A percentile compares a stretch with the other conserved stretches of the same genome.
Conservation (phyloP, 2,329 filamentous ascomycete genomes). For the Calonectria pseudoreteaudii region DNA sequence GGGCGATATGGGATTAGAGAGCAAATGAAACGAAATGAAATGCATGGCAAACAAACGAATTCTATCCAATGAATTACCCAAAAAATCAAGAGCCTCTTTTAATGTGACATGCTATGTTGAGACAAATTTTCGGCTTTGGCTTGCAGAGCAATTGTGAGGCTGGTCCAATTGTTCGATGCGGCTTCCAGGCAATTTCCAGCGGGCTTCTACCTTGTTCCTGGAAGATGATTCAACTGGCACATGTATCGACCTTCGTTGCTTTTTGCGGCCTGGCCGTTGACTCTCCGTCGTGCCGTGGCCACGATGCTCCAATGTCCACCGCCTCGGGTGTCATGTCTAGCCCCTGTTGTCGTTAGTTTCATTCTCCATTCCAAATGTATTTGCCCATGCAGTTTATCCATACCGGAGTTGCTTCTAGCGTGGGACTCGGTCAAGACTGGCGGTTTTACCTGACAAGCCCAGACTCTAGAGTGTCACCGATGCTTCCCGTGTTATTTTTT, state of each 20-base stretch:
- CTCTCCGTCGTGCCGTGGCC: not conserved
- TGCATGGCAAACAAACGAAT: not conserved
- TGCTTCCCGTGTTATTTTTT: not conserved
- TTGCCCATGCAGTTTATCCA: constrained; percentile 4
- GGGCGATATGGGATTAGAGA: constrained; percentile 11
- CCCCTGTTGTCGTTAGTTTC: not conserved
- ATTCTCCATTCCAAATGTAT: not conserved
- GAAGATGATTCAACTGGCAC: constrained; percentile 1
- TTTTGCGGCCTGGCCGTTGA: constrained; percentile 2
- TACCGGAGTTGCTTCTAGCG: constrained; percentile 3
- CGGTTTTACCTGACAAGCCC: constrained; percentile 10
- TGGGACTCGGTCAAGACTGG: not conserved
- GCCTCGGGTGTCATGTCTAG: constrained; percentile 1
- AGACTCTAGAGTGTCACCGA: not conserved
- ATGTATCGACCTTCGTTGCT: not conserved
- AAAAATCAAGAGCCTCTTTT: not conserved
- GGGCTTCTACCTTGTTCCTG: constrained; percentile 4
- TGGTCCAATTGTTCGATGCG: constrained; percentile 1
- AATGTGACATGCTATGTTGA: not conserved
- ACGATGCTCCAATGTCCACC: not conserved
- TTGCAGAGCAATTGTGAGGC: not conserved
- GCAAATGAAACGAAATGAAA: constrained; percentile 11
- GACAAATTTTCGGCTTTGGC: not conserved
- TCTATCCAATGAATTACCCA: not conserved
- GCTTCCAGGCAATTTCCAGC: not conserved